Base-by-base conservation (phyloP, 1,284 basidiomycete genomes). In the Termitomyces sp. region DNA sequence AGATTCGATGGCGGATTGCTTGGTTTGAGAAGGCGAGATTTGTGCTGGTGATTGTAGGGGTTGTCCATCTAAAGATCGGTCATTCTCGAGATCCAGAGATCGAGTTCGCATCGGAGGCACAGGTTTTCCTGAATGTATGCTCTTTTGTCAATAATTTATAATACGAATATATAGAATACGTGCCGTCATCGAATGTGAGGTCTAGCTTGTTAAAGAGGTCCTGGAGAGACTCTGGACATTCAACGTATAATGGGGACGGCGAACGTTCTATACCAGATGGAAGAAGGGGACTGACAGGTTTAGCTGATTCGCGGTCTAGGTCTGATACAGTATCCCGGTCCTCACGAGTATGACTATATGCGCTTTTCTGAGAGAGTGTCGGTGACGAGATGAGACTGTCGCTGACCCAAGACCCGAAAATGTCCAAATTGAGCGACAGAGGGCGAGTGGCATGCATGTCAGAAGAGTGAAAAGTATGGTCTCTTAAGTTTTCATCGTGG, bases 341-440 rank as follows among this genome's bases (percentile, higher is more conserved):
- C 9, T 45, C 39, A 12, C 43, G 21, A 24, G 8, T 28, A 17
- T 41, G 58, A 41, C 12, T 52, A 57, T 56, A 52, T 54, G 52
- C 45, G 36, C 46, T 21, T 46, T 55, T 30, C 2, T 33, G 38
- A 17, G 55, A 43, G 2, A 51, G 36, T 5, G 48, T 56, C n/a
- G 75, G 75, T 6, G 73, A 67, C 17, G 75, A 78, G 36, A 77
- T 74, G 24, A 77, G 62, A 51, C 75, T 77, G 57, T 77, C 76
- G 24, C 68, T 73, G 43, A 73, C 64, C 76, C 76, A 78, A 15
- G 73, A 62, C 41, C 63, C 63, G 21, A 58, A 49, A 7, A 55
- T 34, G 13, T 46, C 56, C 3, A 53, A 19, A 24, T 26, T 21
- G 3, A 44, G 54, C 5, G 45, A 46, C 28, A 59, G 19, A 34